These are phyloP conservation scores for Prunus dulcis DNA, from an alignment of 306 rosid species.

Conservation along the genomic window DNA sequence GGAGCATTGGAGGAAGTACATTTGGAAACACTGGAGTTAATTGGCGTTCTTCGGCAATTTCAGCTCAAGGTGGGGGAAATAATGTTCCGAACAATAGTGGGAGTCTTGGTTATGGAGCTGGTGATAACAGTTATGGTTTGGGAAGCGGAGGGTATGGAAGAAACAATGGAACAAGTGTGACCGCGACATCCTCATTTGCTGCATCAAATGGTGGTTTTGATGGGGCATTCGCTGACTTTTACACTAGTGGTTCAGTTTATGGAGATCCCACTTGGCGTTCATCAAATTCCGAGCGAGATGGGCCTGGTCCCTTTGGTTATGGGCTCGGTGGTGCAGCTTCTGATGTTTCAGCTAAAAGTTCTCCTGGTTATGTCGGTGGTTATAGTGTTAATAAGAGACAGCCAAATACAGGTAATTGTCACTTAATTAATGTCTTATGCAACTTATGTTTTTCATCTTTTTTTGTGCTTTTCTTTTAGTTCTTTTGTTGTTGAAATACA, in stretches of 20 bases:
- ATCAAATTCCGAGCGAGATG: slow-evolving; percentile 56
- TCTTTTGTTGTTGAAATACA: not conserved
- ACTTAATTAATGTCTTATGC: not conserved
- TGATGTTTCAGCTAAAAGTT: slow-evolving; percentile 58
- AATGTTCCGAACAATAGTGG: slow-evolving; percentile 49
- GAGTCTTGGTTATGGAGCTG: slow-evolving; percentile 43
- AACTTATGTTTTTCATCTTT: not conserved
- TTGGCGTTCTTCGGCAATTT: slow-evolving; percentile 55
- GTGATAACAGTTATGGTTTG: slow-evolving; percentile 45
- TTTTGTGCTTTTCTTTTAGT: not conserved
- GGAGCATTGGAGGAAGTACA: slow-evolving; percentile 47
- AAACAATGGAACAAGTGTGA: slow-evolving; percentile 34
- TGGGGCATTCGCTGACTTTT: slow-evolving; percentile 30
- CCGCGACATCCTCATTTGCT: slow-evolving; percentile 38
- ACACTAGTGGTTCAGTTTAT: slow-evolving; percentile 16
- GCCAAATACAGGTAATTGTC: slow-evolving; percentile 60
- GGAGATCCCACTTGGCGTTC: slow-evolving; percentile 67
- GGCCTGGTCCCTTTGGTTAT: slow-evolving; percentile 56
- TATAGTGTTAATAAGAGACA: slow-evolving; percentile 68
- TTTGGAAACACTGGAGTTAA: slow-evolving; percentile 53
- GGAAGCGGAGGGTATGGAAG: slow-evolving; percentile 61
- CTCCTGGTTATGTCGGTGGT: slow-evolving; percentile 63
- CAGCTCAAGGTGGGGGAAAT: slow-evolving; percentile 45
- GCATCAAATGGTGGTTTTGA: slow-evolving; percentile 44
- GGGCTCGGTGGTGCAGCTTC: slow-evolving; percentile 71